A percentile compares a stretch with the other conserved stretches of the same genome.
Evolutionary conservation across 2,329 filamentous ascomycete genomes (phyloP).

Genomic region (Exophiala sp.): DNA sequence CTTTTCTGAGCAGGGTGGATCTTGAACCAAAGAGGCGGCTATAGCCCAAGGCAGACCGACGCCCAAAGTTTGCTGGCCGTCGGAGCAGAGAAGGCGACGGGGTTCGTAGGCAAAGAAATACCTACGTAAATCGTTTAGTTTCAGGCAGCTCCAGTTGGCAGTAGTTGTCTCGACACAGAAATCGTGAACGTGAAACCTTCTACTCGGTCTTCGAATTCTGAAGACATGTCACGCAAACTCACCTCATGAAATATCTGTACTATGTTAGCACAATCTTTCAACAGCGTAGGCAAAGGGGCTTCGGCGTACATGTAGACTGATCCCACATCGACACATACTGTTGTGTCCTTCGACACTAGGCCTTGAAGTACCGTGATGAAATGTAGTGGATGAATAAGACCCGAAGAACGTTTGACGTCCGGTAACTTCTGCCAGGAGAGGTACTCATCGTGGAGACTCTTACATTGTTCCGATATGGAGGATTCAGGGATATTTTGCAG

Average conservation of each 20-base stretch:
- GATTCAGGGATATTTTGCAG: constrained; percentile 37
- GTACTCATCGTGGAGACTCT: constrained; percentile 36
- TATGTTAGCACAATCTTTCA: too few relatives aligned
- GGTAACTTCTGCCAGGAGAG: constrained; percentile 34
- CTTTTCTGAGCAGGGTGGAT: constrained; percentile 43
- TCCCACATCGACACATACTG: constrained; percentile 46
- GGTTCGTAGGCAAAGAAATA: constrained; percentile 33
- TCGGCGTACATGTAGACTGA: constrained; percentile 51
- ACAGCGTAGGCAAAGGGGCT: constrained; percentile 9
- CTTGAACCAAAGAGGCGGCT: constrained; percentile 43
- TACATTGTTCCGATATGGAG: constrained; percentile 29
- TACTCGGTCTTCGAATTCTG: too few relatives aligned
- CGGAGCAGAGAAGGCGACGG: constrained; percentile 45
- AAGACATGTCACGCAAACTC: neutral
- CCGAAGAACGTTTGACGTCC: constrained; percentile 25
- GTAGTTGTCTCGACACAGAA: neutral
- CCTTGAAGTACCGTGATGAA: constrained; percentile 46
- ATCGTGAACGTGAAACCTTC: too few relatives aligned
- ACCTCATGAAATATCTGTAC: constrained; percentile 13
- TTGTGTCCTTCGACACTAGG: constrained; percentile 40
- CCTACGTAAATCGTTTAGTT: constrained; percentile 19
- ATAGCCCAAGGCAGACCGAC: constrained; percentile 51
- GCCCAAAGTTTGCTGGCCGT: constrained; percentile 50
- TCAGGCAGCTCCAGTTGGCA: neutral
- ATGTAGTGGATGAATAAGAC: constrained; percentile 45